Percentiles rank a stretch among this genome's conserved stretches.
Evolutionary conservation across 1,284 basidiomycete species (phyloP).

Genomic region (Pyrrhoderma lamaoense): DNA sequence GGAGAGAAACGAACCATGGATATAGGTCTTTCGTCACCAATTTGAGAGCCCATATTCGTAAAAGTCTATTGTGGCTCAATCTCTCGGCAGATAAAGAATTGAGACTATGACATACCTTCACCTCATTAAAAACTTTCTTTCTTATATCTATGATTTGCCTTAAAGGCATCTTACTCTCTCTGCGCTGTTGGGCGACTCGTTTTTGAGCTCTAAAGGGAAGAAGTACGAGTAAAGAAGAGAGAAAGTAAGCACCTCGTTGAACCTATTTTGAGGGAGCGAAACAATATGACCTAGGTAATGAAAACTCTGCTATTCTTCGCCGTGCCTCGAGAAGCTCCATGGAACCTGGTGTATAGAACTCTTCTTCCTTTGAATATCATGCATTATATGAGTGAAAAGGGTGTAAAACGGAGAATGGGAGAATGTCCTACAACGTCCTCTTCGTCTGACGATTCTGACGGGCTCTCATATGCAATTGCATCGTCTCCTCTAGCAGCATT

Average conservation of each 20-base stretch:
- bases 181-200: constrained; percentile 82
- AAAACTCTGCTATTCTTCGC: constrained; percentile 82
- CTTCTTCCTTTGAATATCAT: constrained; percentile 57
- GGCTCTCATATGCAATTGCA: constrained; percentile 62
- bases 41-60: constrained; percentile 92
- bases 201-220: constrained; percentile 75
- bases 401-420: not conserved
- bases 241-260: constrained; percentile 73
- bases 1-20: constrained; percentile 94
- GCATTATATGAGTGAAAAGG: not conserved
- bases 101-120: constrained; percentile 56
- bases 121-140: constrained; percentile 81
- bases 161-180: constrained; percentile 84
- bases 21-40: constrained; percentile 92
- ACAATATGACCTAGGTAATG: constrained; percentile 81
- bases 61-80: constrained; percentile 51
- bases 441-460: constrained; percentile 51
- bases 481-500: constrained; percentile 73
- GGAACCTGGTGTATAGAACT: constrained; percentile 93
- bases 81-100: constrained; percentile 6
- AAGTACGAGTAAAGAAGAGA: constrained; percentile 27
- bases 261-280: constrained; percentile 45
- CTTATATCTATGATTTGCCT: constrained; percentile 86
- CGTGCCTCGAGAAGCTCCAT: constrained; percentile 81
- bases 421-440: constrained; percentile 68